These are phyloP conservation scores for Fusarium burgessii DNA, from an alignment of 2,329 filamentous ascomycete species.

Conservation along the genomic window DNA sequence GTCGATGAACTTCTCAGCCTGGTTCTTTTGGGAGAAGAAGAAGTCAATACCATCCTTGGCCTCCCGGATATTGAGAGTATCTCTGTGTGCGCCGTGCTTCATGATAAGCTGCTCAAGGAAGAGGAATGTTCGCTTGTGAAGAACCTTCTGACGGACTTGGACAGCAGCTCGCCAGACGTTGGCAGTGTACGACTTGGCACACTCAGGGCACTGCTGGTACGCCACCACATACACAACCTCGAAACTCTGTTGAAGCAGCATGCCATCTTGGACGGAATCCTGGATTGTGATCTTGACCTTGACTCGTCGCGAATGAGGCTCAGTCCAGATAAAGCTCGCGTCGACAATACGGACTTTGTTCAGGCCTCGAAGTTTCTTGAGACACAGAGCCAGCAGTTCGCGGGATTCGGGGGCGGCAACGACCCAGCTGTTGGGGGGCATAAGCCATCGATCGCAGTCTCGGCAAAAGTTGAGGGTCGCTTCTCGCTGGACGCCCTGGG, in stretches of 20 bases:
- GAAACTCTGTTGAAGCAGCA: slow-evolving; percentile 89
- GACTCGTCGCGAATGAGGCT: slow-evolving; percentile 91
- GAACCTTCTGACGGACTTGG: slow-evolving; percentile 96
- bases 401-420: slow-evolving; percentile 87
- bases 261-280: slow-evolving; percentile 70
- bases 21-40: slow-evolving; percentile 89
- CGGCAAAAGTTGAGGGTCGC: slow-evolving; percentile 90
- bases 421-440: slow-evolving; percentile 88
- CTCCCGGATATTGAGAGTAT: slow-evolving; percentile 98
- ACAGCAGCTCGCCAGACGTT: slow-evolving; percentile 95
- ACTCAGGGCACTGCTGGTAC: slow-evolving; percentile 94
- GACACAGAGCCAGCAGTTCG: slow-evolving; percentile 90
- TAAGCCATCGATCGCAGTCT: slow-evolving; percentile 94
- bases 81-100: slow-evolving; percentile 90
- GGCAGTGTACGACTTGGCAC: slow-evolving; percentile 93
- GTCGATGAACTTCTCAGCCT: slow-evolving; percentile 92
- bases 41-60: slow-evolving; percentile 96
- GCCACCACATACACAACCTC: slow-evolving; percentile 94
- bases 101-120: slow-evolving; percentile 93
- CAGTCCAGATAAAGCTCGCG: slow-evolving; percentile 97
- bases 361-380: slow-evolving; percentile 87
- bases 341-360: slow-evolving; percentile 95
- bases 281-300: slow-evolving; percentile 98
- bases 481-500: slow-evolving; percentile 89
- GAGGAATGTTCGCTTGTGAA: slow-evolving; percentile 84